phyloP scores from a whole-genome alignment of 2,329 filamentous ascomycete genomes.

The Talaromyces funiculosus region DNA sequence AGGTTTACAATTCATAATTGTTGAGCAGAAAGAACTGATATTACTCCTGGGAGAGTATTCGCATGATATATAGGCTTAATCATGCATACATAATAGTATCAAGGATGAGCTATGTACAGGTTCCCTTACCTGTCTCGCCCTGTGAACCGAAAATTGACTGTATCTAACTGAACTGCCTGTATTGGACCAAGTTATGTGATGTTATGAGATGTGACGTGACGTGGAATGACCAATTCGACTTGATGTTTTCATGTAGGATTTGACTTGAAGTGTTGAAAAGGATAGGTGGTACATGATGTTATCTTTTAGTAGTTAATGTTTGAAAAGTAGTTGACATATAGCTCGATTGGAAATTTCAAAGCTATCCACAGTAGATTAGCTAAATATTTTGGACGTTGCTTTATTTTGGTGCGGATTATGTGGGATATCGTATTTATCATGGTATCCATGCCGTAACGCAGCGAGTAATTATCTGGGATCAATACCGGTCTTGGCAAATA shows the following conservation, averaged over 20 bases:
- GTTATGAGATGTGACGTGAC: slow-evolving; percentile 6
- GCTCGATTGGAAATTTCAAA: not conserved
- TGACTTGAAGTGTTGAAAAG: not conserved
- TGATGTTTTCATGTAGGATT: slow-evolving; percentile 3
- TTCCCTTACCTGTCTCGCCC: slow-evolving; percentile 10
- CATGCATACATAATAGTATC: slow-evolving; percentile 10
- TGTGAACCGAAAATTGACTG: slow-evolving; percentile 8
- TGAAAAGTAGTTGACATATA: not conserved
- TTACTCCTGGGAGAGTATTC: slow-evolving; percentile 6
- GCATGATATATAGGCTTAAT: slow-evolving; percentile 15
- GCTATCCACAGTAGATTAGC: not conserved
- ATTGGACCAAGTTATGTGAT: slow-evolving; percentile 12
- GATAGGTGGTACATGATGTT: slow-evolving; percentile 2
- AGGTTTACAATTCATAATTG: not conserved
- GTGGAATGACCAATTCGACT: slow-evolving; percentile 7
- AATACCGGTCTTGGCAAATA: slow-evolving; percentile 7
- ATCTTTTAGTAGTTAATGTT: not conserved
- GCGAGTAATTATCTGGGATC: not conserved
- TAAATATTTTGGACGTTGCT: not conserved
- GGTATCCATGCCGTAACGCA: not conserved
- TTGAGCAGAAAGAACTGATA: not conserved
- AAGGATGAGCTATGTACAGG: slow-evolving; percentile 10
- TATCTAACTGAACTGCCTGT: slow-evolving; percentile 12
- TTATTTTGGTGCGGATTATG: not conserved
- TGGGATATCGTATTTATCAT: not conserved